Base-by-base conservation (phyloP, 805 yeast species). In the Lipomyces orientalis region DNA sequence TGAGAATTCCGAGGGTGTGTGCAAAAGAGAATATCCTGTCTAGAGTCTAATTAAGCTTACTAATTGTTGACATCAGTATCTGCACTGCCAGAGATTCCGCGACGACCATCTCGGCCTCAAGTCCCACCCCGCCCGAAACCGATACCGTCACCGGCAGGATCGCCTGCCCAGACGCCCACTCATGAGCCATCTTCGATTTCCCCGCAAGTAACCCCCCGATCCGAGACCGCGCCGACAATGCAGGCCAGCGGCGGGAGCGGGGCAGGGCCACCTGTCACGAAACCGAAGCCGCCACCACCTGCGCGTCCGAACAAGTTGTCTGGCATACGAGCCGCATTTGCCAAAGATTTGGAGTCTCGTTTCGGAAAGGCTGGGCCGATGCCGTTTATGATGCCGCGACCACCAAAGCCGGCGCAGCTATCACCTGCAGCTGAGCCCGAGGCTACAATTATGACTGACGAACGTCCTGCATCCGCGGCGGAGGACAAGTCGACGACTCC, bases 291-390 rank as follows among this genome's bases (percentile, higher is more conserved):
- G 61, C 49, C 57, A 51, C 67, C 65, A 37, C 65, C 71, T 61
- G 58, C 71, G 61, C 2, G 81, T 74, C 70, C 71, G 49, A 62
- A 63, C 56, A 60, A 64, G 51, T 72, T 81, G 39, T 76, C 83
- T 2, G 74, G 80, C 1, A 79, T 80, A 33, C 79, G 79, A 60
- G 76, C 85, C 49, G 80, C 82, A 22, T 86, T 89, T 75, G 87
- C 88, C 2, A 83, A 85, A 63, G 87, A 83, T 71, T 77, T 90
- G 72, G 86, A 85, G 71, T 90, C 90, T 0, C 77, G 89, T 73
- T 81, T 88, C 77, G 90, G 73, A 2, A 54, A 54, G 12, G 78
- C 81, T 8, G 78, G 84, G 46, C 83, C 86, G 0, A 74, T 84
- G 35, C 87, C 88, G 12, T 87, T 87, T 2, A 82, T 86, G 86